These are phyloP conservation scores for Pythium oligandrum DNA, from an alignment of 352 stramenopile genomes.

Conservation along the genomic window DNA sequence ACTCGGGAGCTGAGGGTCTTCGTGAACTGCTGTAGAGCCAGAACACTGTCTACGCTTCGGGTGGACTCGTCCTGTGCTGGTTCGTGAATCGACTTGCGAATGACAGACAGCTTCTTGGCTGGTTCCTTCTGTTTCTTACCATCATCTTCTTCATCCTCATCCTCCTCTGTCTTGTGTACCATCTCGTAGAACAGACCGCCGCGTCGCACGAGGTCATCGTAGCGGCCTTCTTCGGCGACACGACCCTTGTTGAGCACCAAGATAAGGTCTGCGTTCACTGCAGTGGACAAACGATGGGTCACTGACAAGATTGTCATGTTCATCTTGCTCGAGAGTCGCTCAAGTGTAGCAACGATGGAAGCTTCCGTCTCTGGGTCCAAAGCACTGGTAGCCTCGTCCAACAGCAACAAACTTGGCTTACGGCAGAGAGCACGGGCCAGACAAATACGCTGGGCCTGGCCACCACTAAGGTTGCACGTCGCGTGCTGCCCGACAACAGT, in stretches of 20 bases:
- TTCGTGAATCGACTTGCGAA: constrained; percentile 4
- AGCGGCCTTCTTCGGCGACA: constrained; percentile 74
- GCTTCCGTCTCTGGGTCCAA: constrained; percentile 84
- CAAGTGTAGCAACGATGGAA: constrained; percentile 78
- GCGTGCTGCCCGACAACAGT: constrained; percentile 84
- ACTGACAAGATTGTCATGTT: constrained; percentile 89
- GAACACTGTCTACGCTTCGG: constrained; percentile 32
- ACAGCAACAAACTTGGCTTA: constrained; percentile 69
- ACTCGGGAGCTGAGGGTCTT: constrained; percentile 75
- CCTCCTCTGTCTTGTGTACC: constrained; percentile 68
- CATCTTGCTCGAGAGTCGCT: constrained; percentile 77
- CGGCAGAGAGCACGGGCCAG: constrained; percentile 77
- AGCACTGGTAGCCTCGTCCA: constrained; percentile 85
- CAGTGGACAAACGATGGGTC: constrained; percentile 84
- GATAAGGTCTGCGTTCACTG: constrained; percentile 76
- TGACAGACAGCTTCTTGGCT: not conserved
- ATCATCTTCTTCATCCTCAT: constrained; percentile 40
- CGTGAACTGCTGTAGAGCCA: constrained; percentile 82
- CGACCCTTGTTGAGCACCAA: constrained; percentile 71
- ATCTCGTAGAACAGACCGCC: constrained; percentile 83
- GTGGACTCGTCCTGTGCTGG: constrained; percentile 7
- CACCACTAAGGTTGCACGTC: constrained; percentile 83
- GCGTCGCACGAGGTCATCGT: constrained; percentile 64
- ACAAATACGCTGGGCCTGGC: constrained; percentile 84
- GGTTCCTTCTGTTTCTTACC: constrained; percentile 28